Percentiles rank a stretch among this genome's conserved stretches.
phyloP scores from a whole-genome alignment of 2,329 filamentous ascomycete species.

The Aspergillus glaucus region DNA sequence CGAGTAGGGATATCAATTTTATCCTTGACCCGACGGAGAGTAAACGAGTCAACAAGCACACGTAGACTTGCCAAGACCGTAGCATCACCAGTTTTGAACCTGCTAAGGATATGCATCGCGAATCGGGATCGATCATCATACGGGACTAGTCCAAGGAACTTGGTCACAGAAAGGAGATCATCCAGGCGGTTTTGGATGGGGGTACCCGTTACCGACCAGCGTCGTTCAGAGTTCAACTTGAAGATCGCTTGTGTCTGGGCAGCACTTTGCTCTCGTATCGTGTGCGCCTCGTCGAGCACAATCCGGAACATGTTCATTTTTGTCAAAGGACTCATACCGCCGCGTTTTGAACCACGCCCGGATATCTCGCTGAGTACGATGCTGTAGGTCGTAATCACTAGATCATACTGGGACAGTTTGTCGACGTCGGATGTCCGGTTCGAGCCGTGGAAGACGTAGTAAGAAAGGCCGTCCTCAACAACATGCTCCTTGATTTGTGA shows the following conservation, averaged over 20 bases:
- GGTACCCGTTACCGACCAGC: slow-evolving; percentile 97
- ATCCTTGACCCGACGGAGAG: slow-evolving; percentile 83
- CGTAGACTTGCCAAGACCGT: slow-evolving; percentile 75
- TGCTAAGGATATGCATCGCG: slow-evolving; percentile 69
- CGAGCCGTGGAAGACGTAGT: slow-evolving; percentile 80
- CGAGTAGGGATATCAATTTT: slow-evolving; percentile 75
- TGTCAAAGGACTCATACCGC: slow-evolving; percentile 56
- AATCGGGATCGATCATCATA: slow-evolving; percentile 77
- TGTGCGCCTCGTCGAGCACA: slow-evolving; percentile 89
- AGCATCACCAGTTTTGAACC: slow-evolving; percentile 81
- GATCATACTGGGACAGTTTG: slow-evolving; percentile 65
- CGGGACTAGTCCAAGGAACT: slow-evolving; percentile 75
- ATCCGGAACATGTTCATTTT: slow-evolving; percentile 89
- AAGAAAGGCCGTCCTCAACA: slow-evolving; percentile 56
- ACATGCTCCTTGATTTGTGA: slow-evolving; percentile 84
- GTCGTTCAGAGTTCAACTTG: slow-evolving; percentile 67
- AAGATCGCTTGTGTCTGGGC: slow-evolving; percentile 81
- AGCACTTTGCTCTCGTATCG: slow-evolving; percentile 79
- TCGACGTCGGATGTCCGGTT: slow-evolving; percentile 64
- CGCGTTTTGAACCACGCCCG: slow-evolving; percentile 56
- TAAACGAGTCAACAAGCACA: slow-evolving; percentile 89
- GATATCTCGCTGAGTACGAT: slow-evolving; percentile 75
- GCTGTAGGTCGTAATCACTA: slow-evolving; percentile 90
- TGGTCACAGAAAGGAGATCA: slow-evolving; percentile 79
- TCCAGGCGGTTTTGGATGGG: slow-evolving; percentile 91